Base-by-base conservation (phyloP, 495 filamentous ascomycete genomes). In the Aspergillus ostianus region DNA sequence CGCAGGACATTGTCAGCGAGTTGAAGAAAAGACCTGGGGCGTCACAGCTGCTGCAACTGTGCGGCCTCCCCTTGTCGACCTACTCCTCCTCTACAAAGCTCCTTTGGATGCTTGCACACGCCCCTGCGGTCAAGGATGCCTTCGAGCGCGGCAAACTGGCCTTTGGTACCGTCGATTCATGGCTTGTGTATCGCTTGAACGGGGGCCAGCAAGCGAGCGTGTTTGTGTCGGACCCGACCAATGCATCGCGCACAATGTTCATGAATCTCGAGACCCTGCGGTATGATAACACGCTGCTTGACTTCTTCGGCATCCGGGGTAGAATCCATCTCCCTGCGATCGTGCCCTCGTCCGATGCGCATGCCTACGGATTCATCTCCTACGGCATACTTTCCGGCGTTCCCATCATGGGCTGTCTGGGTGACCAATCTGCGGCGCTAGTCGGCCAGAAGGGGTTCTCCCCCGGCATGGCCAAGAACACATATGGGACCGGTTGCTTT, bases 171-270 rank as follows among this genome's bases (percentile, higher is more conserved):
- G 87, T 97, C 58, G 93, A 98, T 70, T 85, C 89, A 4, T 98
- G 93, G 93, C 77, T 98, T 44, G 85, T 96, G 8, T 97, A 92
- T 73, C 85, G 87, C 66, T 82, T 98, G 59, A 97, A 96, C 64
- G 93, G 92, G 53, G 90, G 90, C 23, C 82, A 78, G 32, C 65
- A 79, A 13, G 84, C 84, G 30, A 83, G 86, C 56, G 70, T 94
- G 36, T 88, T 90, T 70, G 90, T 98, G 56, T 92, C 93, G 15
- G 93, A 98, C 73, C 84, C 87, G 30, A 96, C 93, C 47, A 98
- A 98, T 73, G 93, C 93, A 17, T 95, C 91, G 26, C 80, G 93
- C 54, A 98, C 93, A 45, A 97, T 97, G 93, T 96, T 97, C 73
- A 91, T 96, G 82, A 94, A 96, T 67, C 77, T 98, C 23, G 80